A percentile compares a stretch with the other conserved stretches of the same genome.
phyloP scores from a whole-genome alignment of 257 asterid genomes.

The Marsdenia floribunda region DNA sequence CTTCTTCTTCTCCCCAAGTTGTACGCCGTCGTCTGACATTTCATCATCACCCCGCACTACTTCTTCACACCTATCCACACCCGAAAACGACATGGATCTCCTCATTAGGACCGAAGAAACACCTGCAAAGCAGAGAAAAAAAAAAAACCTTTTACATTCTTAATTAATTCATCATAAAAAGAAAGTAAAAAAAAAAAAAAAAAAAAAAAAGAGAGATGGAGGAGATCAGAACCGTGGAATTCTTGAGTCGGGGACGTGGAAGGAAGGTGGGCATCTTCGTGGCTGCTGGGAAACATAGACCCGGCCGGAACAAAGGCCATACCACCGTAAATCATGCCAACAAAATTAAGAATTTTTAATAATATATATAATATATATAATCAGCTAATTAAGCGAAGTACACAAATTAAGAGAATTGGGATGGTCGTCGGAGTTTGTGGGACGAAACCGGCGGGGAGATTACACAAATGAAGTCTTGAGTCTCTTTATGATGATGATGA shows the following conservation, averaged over 20 bases:
- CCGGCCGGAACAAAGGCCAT: constrained; percentile 51
- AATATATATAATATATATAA: too few species aligned
- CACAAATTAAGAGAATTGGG: background rate
- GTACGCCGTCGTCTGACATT: constrained; percentile 51
- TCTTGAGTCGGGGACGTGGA: constrained; percentile 36
- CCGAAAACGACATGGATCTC: constrained; percentile 75
- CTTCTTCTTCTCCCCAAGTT: constrained; percentile 77
- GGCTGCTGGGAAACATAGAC: constrained; percentile 49
- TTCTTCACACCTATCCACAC: constrained; percentile 56
- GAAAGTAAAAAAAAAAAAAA: background rate
- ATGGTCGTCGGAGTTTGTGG: background rate
- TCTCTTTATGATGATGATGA: background rate
- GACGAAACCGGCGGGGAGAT: too few species aligned
- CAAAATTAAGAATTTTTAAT: too few species aligned
- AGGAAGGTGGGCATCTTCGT: constrained; percentile 34
- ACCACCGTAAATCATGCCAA: constrained; percentile 26
- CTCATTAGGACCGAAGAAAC: constrained; percentile 53
- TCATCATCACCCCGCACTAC: constrained; percentile 47
- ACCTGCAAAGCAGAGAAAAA: constrained; percentile 21
- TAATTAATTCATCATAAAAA: background rate
- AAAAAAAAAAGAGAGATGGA: background rate
- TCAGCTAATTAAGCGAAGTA: background rate
- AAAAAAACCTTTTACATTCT: background rate
- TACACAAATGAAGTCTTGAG: background rate
- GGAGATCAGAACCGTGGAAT: constrained; percentile 35